Base-by-base conservation (phyloP, 108 stramenopile species). In the Conticribra guillardii region DNA sequence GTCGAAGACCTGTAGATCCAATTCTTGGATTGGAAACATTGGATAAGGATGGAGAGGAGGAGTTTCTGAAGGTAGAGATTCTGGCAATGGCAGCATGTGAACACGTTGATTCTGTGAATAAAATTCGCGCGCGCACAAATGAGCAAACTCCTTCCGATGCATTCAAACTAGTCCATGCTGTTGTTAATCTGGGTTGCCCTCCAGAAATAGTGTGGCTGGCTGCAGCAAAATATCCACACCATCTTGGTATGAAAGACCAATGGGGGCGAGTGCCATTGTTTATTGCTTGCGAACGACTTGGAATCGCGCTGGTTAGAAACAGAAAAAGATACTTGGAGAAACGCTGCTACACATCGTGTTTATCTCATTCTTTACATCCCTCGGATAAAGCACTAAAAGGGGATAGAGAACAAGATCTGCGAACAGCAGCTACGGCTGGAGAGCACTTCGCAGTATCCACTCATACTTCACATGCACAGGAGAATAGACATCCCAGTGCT, bases 161-260 rank as follows among this genome's bases (percentile, higher is more conserved):
- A 32, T 74, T 67, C 45, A 26, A 16, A 61, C 62, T 72, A 45
- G 55, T 74, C 41, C 73, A 74, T 33, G 64, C 64, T 26, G 48
- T 60, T 28, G 59, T 74, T 41, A 50, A 44, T 16, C 19, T 65
- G 15, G 31, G 48, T 9, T 59, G 57, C 41, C 57, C 73, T 19
- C 73, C 73, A 15, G 73, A 74, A 59, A 29, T 66, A 17, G 55
- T 74, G 27, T 74, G 64, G 64, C 73, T 66, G 28, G 57, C 59
- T 18, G 73, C 64, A 60, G 18, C 52, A n/a, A 66, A 52, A 14
- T 53, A 66, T 66, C 73, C 56, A n/a, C 19, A 59, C 27, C 52
- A 74, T 49, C 47, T 74, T 2, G 31, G 24, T 18, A 45, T 27
- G 46, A 60, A 44, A 52, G 65, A 74, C 48, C 58, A 58, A 33